Conservation (phyloP, 1,284 basidiomycete species). For the Ganoderma meredithae region DNA sequence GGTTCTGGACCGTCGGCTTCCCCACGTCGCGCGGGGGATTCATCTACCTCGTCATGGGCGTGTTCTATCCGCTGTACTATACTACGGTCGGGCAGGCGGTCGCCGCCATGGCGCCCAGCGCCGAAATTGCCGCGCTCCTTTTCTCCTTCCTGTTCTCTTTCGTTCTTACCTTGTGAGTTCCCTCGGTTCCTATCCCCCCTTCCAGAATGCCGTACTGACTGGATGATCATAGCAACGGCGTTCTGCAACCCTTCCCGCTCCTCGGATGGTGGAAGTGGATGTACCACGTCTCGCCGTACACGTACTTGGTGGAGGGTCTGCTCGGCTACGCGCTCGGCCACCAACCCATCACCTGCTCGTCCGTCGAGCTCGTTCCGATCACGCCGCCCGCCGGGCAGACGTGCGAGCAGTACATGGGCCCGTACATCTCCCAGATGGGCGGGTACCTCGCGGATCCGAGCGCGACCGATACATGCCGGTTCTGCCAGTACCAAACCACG, state of each 20-base stretch:
- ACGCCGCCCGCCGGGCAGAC: slow-evolving; percentile 68
- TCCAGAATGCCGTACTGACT: neutral
- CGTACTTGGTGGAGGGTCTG: slow-evolving; percentile 69
- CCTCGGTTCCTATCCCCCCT: slow-evolving; percentile 2
- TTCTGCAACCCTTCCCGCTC: slow-evolving; percentile 66
- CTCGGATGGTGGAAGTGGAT: slow-evolving; percentile 89
- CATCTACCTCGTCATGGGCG: slow-evolving; percentile 60
- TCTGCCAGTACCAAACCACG: slow-evolving; percentile 60
- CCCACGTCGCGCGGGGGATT: slow-evolving; percentile 60
- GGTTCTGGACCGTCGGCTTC: slow-evolving; percentile 77
- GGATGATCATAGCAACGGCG: slow-evolving; percentile 59
- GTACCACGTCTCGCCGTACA: slow-evolving; percentile 82
- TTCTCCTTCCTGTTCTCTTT: slow-evolving; percentile 72
- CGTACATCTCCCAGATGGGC: slow-evolving; percentile 59
- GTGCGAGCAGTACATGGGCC: slow-evolving; percentile 65
- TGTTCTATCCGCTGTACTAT: slow-evolving; percentile 65
- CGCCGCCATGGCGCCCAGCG: slow-evolving; percentile 70
- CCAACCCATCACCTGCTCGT: slow-evolving; percentile 53
- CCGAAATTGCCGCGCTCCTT: slow-evolving; percentile 70
- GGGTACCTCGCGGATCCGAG: slow-evolving; percentile 75
- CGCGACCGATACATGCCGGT: slow-evolving; percentile 60
- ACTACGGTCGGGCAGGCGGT: slow-evolving; percentile 57
- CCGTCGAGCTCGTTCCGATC: slow-evolving; percentile 54
- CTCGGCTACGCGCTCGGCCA: slow-evolving; percentile 54
- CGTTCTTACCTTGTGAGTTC: slow-evolving; percentile 67